phyloP scores from a whole-genome alignment of 2,329 filamentous ascomycete genomes.

The Hymenoscyphus albidus region DNA sequence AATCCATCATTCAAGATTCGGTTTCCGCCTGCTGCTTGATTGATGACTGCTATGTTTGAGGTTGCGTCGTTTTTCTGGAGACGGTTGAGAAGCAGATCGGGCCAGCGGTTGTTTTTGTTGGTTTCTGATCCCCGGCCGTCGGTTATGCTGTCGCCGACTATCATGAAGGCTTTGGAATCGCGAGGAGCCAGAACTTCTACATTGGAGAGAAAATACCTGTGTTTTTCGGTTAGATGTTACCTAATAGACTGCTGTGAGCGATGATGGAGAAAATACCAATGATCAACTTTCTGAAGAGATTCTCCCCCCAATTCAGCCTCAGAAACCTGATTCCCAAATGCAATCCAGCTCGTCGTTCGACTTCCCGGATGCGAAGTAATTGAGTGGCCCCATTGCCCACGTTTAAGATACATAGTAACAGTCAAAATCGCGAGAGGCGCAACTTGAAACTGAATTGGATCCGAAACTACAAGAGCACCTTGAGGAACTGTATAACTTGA shows the following conservation, averaged over 20 bases:
- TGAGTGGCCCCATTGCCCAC: constrained; percentile 51
- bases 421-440: constrained; percentile 50
- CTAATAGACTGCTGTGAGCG: too few species aligned
- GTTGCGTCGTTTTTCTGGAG: constrained; percentile 46
- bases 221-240: constrained; percentile 12
- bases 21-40: constrained; percentile 69
- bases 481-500: constrained; percentile 49
- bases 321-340: constrained; percentile 52
- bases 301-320: constrained; percentile 44
- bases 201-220: constrained; percentile 56
- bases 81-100: constrained; percentile 50
- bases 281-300: constrained; percentile 32
- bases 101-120: constrained; percentile 59
- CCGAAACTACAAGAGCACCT: constrained; percentile 56
- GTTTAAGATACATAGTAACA: constrained; percentile 54
- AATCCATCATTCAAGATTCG: constrained; percentile 58
- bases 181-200: constrained; percentile 53
- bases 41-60: constrained; percentile 52
- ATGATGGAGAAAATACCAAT: constrained; percentile 38
- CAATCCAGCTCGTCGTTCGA: constrained; percentile 58
- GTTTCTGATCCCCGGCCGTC: constrained; percentile 61
- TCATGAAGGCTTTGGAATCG: constrained; percentile 43
- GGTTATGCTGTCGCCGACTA: constrained; percentile 64
- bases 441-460: constrained; percentile 54
- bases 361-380: constrained; percentile 65